A percentile compares a stretch with the other conserved stretches of the same genome.
Conservation (phyloP, 345 rosid genomes). For the Acer yangbiense region DNA sequence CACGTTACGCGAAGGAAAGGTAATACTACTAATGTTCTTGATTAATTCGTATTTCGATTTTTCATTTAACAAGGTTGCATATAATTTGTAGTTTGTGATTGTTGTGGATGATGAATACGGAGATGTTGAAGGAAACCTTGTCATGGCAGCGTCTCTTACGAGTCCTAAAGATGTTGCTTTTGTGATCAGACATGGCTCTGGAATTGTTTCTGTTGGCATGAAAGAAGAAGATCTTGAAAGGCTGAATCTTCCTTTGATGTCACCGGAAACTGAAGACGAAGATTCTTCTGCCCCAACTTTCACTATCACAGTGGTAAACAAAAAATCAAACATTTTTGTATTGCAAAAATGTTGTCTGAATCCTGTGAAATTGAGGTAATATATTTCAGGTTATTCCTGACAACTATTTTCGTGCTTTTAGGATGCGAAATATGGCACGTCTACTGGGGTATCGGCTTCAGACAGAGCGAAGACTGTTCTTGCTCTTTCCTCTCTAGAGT, state of each 20-base stretch:
- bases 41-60: too few relatives aligned
- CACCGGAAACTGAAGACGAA: constrained; percentile 70
- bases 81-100: constrained; percentile 65
- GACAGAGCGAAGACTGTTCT: constrained; percentile 79
- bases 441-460: constrained; percentile 74
- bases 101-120: constrained; percentile 86
- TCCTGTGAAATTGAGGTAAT: not conserved
- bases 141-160: constrained; percentile 69
- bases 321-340: not conserved
- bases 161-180: constrained; percentile 62
- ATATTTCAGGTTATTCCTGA: not conserved
- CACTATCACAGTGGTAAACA: constrained; percentile 70
- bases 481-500: constrained; percentile 58
- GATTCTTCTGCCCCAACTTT: constrained; percentile 88
- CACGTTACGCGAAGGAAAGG: constrained; percentile 71
- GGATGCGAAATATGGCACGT: constrained; percentile 73
- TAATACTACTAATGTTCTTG: constrained; percentile 5
- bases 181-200: constrained; percentile 71
- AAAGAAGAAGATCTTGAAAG: constrained; percentile 72
- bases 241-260: constrained; percentile 79
- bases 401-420: constrained; percentile 12
- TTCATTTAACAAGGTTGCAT: too few relatives aligned
- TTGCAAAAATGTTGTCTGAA: not conserved
- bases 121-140: constrained; percentile 73
- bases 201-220: constrained; percentile 86